These are phyloP conservation scores for Candida namnaoensis DNA, from an alignment of 805 yeast genomes.

Conservation along the genomic window DNA sequence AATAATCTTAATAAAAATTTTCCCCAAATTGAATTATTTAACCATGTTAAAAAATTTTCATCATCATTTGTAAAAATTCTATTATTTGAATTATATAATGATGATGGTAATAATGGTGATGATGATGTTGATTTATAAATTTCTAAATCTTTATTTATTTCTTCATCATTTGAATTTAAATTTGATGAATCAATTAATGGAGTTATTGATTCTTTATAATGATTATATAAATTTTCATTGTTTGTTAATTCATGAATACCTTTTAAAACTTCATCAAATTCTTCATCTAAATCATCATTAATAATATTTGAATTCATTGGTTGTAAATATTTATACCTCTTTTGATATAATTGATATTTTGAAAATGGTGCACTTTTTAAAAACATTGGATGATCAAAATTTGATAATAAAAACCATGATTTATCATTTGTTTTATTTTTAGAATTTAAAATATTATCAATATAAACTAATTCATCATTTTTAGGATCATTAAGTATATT, in stretches of 20 bases:
- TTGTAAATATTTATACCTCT: background rate
- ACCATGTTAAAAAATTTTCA: conserved; percentile 4
- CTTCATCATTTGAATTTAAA: too few species aligned
- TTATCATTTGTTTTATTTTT: background rate
- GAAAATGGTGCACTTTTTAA: conserved; percentile 76
- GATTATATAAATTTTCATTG: background rate
- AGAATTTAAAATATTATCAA: background rate
- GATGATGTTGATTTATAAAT: conserved; percentile 9
- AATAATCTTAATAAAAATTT: conserved; percentile 23
- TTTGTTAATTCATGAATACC: conserved; percentile 12
- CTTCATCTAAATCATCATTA: conserved; percentile 25
- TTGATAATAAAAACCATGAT: conserved; percentile 80
- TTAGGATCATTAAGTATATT: too few species aligned
- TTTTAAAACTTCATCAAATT: conserved; percentile 14
- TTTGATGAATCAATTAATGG: background rate
- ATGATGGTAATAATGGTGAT: conserved; percentile 2
- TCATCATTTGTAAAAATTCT: conserved; percentile 6
- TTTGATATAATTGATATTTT: conserved; percentile 27
- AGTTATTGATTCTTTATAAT: background rate
- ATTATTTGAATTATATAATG: too few species aligned
- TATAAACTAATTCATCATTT: background rate
- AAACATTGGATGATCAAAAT: conserved; percentile 66
- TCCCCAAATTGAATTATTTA: conserved; percentile 15
- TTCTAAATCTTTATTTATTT: conserved; percentile 2
- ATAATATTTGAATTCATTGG: background rate